Evolutionary conservation across 495 filamentous ascomycete genomes (phyloP).

Genomic region (Aspergillus wentii): DNA sequence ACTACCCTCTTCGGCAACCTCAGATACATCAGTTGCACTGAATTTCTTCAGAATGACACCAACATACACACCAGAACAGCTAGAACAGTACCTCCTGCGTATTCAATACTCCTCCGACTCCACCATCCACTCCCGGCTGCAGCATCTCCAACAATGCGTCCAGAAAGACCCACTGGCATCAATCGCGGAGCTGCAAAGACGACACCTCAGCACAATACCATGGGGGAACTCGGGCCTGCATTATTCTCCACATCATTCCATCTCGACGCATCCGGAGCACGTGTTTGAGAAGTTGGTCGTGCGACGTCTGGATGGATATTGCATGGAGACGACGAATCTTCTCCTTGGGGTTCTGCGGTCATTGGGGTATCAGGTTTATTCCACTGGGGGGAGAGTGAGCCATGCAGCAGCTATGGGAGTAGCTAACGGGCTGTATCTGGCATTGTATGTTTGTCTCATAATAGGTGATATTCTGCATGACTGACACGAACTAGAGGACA

Average conservation of each 20-base stretch:
- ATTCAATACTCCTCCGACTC: conserved; percentile 22
- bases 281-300: conserved; percentile 63
- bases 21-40: no score
- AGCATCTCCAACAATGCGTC: conserved; percentile 16
- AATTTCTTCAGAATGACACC: no score
- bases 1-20: no score
- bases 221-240: conserved; percentile 63
- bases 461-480: no score
- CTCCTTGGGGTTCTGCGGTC: conserved; percentile 57
- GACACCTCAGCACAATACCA: conserved; percentile 57
- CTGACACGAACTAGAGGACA: no score
- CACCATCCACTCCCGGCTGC: conserved; percentile 9
- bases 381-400: conserved; percentile 38
- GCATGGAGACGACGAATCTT: conserved; percentile 69
- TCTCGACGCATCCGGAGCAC: conserved; percentile 53
- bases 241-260: conserved; percentile 49
- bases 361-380: conserved; percentile 55
- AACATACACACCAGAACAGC: conserved; percentile 35
- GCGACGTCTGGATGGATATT: conserved; percentile 66
- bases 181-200: conserved; percentile 24
- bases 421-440: conserved; percentile 17
- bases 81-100: conserved; percentile 30
- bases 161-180: conserved; percentile 17
- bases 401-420: conserved; percentile 14
- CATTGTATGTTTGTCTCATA: conserved; percentile 17